Evolutionary conservation across 352 stramenopile species (phyloP), one percentile per base, ranked within the genome.

Genomic region (Phytopythium helicoides): DNA sequence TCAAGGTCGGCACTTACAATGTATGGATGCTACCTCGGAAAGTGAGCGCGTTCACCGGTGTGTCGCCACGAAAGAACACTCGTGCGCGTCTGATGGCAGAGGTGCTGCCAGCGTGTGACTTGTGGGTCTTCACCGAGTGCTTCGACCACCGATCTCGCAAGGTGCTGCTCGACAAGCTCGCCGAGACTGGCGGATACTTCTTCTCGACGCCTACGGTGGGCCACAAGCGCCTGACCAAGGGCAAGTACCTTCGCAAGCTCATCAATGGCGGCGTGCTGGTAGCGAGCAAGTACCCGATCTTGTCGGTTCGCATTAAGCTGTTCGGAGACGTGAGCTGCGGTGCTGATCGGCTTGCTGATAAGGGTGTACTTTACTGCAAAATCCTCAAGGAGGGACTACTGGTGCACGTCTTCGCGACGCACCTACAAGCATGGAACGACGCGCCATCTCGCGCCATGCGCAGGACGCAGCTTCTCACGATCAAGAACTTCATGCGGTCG

Each of bases 1-100:
- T 92, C 7, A 76, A 60, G 23, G 64, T 92, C 7, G 81, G 78
- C 23, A 92, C 78, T 12, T 92, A 89, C 68, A 92, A 89, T 51
- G 76, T 92, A 14, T 92, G 81, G 81, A 92, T 92, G 81, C 73
- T 92, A 73, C 81, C 81, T 8, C 78, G 77, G 40, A 89, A 88
- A 47, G 71, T 92, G 35, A 87, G 72, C 36, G 73, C 68, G 34
- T 92, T 92, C 54, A 86, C 76, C 37, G 80, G 57, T 42, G 68
- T 81, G 26, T 89, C 74, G 0, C 76, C 79, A 2, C 79, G 81
- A 58, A 92, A 92, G 57, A 92, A 89, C 58, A 92, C 78, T 19
- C 74, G 81, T 31, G 78, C 81, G 47, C 69, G 76, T 26, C 63
- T 89, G 23, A 92, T 92, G 28, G 71, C 76, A 3, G 79, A 89